phyloP scores from a whole-genome alignment of 768 basidiomycete genomes.

The Galerina sulciceps region DNA sequence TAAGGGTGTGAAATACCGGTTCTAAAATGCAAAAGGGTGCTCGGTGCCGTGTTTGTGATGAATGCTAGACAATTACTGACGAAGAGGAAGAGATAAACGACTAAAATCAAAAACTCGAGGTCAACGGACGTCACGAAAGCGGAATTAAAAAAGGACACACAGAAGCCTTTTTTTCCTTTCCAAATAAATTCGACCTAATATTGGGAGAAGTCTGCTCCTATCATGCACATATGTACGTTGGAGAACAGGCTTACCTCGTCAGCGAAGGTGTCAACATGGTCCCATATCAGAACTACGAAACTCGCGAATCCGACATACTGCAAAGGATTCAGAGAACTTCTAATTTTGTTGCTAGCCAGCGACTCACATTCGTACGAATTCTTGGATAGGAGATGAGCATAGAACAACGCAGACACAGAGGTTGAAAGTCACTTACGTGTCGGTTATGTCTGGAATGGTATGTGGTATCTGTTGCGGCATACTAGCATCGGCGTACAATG shows the following conservation, averaged over 20 bases:
- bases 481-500: not conserved
- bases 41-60: not conserved
- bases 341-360: not conserved
- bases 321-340: not conserved
- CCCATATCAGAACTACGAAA: constrained; percentile 57
- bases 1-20: constrained; percentile 66
- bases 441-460: constrained; percentile 17
- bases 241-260: constrained; percentile 38
- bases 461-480: constrained; percentile 20
- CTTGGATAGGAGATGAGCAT: not conserved
- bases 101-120: constrained; percentile 21
- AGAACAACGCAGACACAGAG: not conserved
- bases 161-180: constrained; percentile 48
- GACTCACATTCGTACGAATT: constrained; percentile 21
- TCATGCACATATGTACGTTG: not conserved
- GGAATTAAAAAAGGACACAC: constrained; percentile 34
- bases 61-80: constrained; percentile 25
- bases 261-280: constrained; percentile 55
- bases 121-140: not conserved
- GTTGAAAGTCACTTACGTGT: constrained; percentile 14
- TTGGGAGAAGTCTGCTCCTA: not conserved
- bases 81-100: constrained; percentile 47
- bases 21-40: constrained; percentile 36
- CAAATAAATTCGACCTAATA: constrained; percentile 54
- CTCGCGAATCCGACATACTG: constrained; percentile 58